Evolutionary conservation across 306 rosid genomes (phyloP).

Genomic region (Cucumis sativus): DNA sequence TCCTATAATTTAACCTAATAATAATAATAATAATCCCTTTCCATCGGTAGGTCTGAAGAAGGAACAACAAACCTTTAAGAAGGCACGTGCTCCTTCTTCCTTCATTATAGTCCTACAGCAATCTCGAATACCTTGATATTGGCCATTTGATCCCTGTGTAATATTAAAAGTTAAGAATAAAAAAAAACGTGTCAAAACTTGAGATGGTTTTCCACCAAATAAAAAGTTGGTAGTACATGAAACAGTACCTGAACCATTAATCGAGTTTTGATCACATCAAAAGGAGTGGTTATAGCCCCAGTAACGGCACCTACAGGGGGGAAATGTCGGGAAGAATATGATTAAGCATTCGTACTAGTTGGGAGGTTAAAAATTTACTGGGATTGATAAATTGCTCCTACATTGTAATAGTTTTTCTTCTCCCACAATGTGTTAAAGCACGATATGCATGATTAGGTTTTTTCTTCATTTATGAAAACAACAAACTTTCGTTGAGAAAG

Average conservation of each 20-base stretch:
- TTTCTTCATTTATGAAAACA: not conserved
- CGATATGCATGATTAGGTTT: not conserved
- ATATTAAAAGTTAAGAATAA: not conserved
- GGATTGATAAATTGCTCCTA: not conserved
- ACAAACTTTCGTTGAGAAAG: no score
- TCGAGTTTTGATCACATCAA: slow-evolving; percentile 82
- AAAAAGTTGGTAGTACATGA: not conserved
- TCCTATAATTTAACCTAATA: not conserved
- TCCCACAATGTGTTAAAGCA: not conserved
- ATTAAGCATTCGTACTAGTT: not conserved
- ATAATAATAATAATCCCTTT: not conserved
- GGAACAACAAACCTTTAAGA: slow-evolving; percentile 41
- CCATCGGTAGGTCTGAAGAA: not conserved
- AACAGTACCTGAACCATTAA: slow-evolving; percentile 52
- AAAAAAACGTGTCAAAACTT: not conserved
- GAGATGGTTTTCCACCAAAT: not conserved
- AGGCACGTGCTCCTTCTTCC: slow-evolving; percentile 62
- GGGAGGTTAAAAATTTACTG: not conserved
- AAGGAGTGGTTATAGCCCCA: slow-evolving; percentile 88
- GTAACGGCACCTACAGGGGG: slow-evolving; percentile 61
- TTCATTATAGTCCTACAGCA: slow-evolving; percentile 57
- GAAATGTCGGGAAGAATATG: not conserved
- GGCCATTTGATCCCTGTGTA: slow-evolving; percentile 48
- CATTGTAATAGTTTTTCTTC: not conserved
- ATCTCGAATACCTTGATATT: slow-evolving; percentile 57